Conservation (phyloP, 805 yeast species). For the Spathaspora passalidarum region DNA sequence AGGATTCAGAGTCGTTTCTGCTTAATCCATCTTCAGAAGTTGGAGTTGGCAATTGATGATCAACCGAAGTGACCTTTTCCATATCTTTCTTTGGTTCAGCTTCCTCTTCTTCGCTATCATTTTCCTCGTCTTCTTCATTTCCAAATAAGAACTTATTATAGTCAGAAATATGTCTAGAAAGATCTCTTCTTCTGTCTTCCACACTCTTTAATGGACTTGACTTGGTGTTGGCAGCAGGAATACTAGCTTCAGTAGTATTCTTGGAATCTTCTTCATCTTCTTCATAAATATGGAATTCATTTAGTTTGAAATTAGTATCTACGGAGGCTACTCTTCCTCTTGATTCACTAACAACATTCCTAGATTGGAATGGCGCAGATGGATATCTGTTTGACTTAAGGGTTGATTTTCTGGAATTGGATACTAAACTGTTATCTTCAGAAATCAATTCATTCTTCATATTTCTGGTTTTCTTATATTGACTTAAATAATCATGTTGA, state of each 20-base stretch:
- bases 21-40: slow-evolving; percentile 2
- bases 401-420: slow-evolving; percentile 28
- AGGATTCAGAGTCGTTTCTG: slow-evolving; percentile 9
- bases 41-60: slow-evolving; percentile 4
- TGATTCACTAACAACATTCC: slow-evolving; percentile 4
- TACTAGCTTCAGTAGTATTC: not conserved
- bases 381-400: slow-evolving; percentile 32
- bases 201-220: not conserved
- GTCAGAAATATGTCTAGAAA: slow-evolving; percentile 25
- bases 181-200: slow-evolving; percentile 8
- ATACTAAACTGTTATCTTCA: slow-evolving; percentile 14
- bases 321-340: slow-evolving; percentile 17
- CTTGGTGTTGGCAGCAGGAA: not conserved
- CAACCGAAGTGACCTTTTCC: not conserved
- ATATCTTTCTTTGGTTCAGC: not conserved
- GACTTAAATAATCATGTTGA: slow-evolving; percentile 4
- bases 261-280: slow-evolving; percentile 7
- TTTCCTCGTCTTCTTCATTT: slow-evolving; percentile 12
- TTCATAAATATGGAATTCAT: slow-evolving; percentile 8
- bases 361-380: slow-evolving; percentile 27
- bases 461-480: slow-evolving; percentile 7
- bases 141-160: slow-evolving; percentile 22
- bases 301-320: slow-evolving; percentile 19
- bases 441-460: not conserved
- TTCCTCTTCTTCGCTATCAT: slow-evolving; percentile 3